Evolutionary conservation across 345 rosid genomes (phyloP).

Genomic region (Heritiera littoralis): DNA sequence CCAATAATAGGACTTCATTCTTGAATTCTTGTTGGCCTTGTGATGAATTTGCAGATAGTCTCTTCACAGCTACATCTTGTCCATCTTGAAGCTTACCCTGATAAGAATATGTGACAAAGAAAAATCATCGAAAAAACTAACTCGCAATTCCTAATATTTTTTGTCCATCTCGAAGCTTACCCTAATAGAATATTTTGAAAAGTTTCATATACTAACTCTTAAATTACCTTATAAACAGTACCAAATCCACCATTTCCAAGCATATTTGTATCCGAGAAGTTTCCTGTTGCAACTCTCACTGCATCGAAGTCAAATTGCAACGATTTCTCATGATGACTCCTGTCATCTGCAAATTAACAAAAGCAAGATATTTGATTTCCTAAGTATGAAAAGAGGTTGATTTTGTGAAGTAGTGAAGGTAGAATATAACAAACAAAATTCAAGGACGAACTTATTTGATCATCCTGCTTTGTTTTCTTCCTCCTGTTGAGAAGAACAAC

Average conservation of each 20-base stretch:
- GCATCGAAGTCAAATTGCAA: conserved; percentile 16
- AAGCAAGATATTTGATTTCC: not conserved
- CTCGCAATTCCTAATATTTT: too few relatives aligned
- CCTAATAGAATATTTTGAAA: too few relatives aligned
- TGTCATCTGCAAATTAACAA: not conserved
- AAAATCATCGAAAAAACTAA: too few relatives aligned
- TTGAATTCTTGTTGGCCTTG: conserved; percentile 21
- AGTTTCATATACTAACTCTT: too few relatives aligned
- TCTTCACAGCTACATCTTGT: conserved; percentile 16
- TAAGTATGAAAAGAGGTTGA: not conserved
- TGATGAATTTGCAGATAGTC: not conserved
- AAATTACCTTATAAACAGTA: conserved; percentile 16
- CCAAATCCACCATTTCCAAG: conserved; percentile 23
- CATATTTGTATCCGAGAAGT: conserved; percentile 1
- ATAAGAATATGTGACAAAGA: too few relatives aligned
- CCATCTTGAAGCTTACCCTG: conserved; percentile 18
- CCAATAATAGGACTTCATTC: conserved; percentile 23
- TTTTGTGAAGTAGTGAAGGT: not conserved
- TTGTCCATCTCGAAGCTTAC: too few relatives aligned
- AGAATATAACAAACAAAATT: not conserved
- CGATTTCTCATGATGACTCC: not conserved
- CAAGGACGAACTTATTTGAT: not conserved
- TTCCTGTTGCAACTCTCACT: conserved; percentile 9
- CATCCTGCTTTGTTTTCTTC: not conserved
- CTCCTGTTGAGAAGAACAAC: conserved; percentile 23